Evolutionary conservation across 306 rosid genomes (phyloP).

Genomic region (Malus domestica): DNA sequence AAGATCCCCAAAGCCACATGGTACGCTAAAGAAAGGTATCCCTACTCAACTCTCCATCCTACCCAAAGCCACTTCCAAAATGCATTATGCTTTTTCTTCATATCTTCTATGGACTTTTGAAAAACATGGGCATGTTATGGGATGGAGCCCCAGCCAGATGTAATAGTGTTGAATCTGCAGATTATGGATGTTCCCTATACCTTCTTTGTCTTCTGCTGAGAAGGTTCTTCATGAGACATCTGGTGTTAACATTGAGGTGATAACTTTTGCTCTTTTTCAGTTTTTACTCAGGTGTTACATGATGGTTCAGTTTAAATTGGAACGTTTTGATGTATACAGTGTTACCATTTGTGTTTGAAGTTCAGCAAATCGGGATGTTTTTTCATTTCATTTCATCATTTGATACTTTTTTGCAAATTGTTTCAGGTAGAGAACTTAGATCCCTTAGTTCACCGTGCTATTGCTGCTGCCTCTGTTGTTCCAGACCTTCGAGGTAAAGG

Average conservation of each 20-base stretch:
- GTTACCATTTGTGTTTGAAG: not conserved
- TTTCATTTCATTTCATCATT: not conserved
- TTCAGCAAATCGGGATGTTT: not conserved
- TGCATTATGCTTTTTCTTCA: not conserved
- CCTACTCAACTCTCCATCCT: not conserved
- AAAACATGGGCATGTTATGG: not conserved
- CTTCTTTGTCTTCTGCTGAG: constrained; percentile 62
- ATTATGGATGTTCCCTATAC: constrained; percentile 78
- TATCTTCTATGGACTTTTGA: constrained; percentile 1
- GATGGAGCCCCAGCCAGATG: constrained; percentile 7
- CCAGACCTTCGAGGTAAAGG: constrained; percentile 78
- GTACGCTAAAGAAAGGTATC: constrained; percentile 73
- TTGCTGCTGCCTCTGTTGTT: constrained; percentile 52
- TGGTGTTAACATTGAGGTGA: constrained; percentile 60
- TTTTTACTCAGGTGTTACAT: not conserved
- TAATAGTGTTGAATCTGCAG: constrained; percentile 37
- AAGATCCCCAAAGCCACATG: constrained; percentile 67
- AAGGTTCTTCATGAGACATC: constrained; percentile 45
- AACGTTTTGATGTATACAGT: not conserved
- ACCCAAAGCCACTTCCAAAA: not conserved
- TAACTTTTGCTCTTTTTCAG: constrained; percentile 10
- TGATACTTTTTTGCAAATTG: constrained; percentile 19
- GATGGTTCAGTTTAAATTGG: not conserved
- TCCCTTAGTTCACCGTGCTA: constrained; percentile 71
- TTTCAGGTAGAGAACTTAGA: constrained; percentile 70